Conservation (phyloP, 2,329 filamentous ascomycete genomes). For the Diaporthe citrichinensis region DNA sequence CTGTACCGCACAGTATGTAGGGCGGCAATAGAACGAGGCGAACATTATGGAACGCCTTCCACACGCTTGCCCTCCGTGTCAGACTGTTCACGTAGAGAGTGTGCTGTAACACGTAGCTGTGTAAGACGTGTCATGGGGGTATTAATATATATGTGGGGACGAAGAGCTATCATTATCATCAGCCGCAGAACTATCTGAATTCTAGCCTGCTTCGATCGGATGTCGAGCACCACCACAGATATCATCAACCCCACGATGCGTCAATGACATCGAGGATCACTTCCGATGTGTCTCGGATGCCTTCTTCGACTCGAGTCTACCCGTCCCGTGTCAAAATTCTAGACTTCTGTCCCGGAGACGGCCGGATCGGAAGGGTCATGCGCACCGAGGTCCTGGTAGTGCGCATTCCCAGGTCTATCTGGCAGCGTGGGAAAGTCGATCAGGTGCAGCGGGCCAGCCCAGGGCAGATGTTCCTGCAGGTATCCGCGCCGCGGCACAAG, state of each 20-base stretch:
- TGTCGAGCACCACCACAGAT: not conserved
- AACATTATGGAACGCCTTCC: not conserved
- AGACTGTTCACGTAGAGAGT: not conserved
- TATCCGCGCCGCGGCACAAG: constrained; percentile 16
- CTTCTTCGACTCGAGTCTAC: not conserved
- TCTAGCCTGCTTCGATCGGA: not conserved
- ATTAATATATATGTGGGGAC: not conserved
- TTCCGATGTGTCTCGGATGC: constrained; percentile 24
- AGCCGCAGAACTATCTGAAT: not conserved
- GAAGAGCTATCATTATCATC: not conserved
- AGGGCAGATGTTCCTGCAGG: constrained; percentile 11
- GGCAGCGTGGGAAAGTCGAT: not conserved
- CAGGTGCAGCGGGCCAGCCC: not conserved
- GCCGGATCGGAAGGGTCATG: not conserved
- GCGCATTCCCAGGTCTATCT: not conserved
- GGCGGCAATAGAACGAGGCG: not conserved
- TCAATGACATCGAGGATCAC: not conserved
- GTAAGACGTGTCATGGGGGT: not conserved
- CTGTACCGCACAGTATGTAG: not conserved
- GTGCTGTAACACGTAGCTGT: not conserved
- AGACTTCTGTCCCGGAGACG: not conserved
- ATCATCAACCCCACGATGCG: not conserved
- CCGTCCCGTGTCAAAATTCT: not conserved
- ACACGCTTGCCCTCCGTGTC: not conserved
- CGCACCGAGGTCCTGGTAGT: not conserved